Percentiles rank a stretch among this genome's conserved stretches.
Conservation (phyloP, 225 moss, liverwort and hornwort species). For the Physcomitrium patens region DNA sequence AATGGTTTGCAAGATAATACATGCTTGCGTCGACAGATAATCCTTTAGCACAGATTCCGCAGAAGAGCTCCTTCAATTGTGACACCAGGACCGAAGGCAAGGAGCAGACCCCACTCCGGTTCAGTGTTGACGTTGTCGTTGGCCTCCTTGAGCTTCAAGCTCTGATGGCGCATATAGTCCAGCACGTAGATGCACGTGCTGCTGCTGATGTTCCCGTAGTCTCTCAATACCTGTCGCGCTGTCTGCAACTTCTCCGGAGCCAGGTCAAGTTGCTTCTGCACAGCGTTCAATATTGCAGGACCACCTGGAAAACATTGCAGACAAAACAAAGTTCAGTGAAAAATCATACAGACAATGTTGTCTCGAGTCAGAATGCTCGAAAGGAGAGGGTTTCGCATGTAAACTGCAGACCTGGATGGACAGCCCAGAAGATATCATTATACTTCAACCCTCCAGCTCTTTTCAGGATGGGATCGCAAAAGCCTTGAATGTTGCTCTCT, state of each 20-base stretch:
- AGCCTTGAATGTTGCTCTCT: conserved; percentile 68
- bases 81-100: conserved; percentile 92
- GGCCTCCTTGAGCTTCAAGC: conserved; percentile 54
- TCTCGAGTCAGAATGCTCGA: too few relatives aligned
- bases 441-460: conserved; percentile 41
- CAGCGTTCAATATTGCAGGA: conserved; percentile 86
- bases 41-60: conserved; percentile 70
- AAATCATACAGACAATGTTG: not conserved
- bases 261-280: conserved; percentile 73
- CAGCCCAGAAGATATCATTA: conserved; percentile 97
- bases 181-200: conserved; percentile 94
- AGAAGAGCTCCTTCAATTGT: conserved; percentile 92
- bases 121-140: conserved; percentile 48
- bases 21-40: too few relatives aligned
- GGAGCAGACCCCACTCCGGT: conserved; percentile 89
- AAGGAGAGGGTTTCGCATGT: not conserved
- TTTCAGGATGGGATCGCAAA: conserved; percentile 46
- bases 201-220: conserved; percentile 98
- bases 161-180: conserved; percentile 89
- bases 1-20: too few relatives aligned
- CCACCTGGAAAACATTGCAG: conserved; percentile 43
- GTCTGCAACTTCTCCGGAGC: conserved; percentile 71
- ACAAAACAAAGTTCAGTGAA: too few relatives aligned
- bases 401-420: conserved; percentile 59
- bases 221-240: conserved; percentile 72